phyloP scores from a whole-genome alignment of 371 early-diverging fungal genomes.

The Syncephalastrum sp. region DNA sequence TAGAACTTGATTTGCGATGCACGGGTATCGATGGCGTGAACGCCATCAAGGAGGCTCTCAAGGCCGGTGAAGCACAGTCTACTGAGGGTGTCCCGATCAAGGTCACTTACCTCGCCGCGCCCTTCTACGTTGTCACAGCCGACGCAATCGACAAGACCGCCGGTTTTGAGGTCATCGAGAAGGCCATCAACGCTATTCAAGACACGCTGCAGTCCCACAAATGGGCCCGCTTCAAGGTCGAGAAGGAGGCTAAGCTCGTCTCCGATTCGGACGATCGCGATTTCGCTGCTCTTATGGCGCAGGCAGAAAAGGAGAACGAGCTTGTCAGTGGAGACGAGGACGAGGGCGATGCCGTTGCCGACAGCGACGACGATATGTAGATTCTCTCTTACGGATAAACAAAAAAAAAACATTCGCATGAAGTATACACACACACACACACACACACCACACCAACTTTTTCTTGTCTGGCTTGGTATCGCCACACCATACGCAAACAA shows the following conservation, averaged over 20 bases:
- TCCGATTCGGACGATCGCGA: conserved; percentile 94
- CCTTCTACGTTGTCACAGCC: conserved; percentile 92
- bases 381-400: conserved; percentile 6
- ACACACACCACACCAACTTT: too few relatives aligned
- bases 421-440: too few relatives aligned
- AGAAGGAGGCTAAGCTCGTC: conserved; percentile 89
- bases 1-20: conserved; percentile 97
- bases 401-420: too few relatives aligned
- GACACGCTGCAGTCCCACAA: conserved; percentile 68
- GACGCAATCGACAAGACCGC: conserved; percentile 83
- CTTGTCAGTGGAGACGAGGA: conserved; percentile 94
- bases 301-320: conserved; percentile 92
- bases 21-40: conserved; percentile 97
- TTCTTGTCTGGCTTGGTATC: too few relatives aligned
- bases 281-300: conserved; percentile 89
- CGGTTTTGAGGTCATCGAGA: conserved; percentile 89
- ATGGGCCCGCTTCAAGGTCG: conserved; percentile 67
- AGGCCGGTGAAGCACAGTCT: conserved; percentile 87
- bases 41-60: conserved; percentile 93
- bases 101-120: conserved; percentile 82
- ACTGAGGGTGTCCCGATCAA: conserved; percentile 85
- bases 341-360: conserved; percentile 71
- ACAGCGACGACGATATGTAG: conserved; percentile 56
- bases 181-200: conserved; percentile 83
- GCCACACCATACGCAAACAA: too few relatives aligned